Base-by-base conservation (phyloP, 495 filamentous ascomycete genomes). In the Penicillium pancosmium region DNA sequence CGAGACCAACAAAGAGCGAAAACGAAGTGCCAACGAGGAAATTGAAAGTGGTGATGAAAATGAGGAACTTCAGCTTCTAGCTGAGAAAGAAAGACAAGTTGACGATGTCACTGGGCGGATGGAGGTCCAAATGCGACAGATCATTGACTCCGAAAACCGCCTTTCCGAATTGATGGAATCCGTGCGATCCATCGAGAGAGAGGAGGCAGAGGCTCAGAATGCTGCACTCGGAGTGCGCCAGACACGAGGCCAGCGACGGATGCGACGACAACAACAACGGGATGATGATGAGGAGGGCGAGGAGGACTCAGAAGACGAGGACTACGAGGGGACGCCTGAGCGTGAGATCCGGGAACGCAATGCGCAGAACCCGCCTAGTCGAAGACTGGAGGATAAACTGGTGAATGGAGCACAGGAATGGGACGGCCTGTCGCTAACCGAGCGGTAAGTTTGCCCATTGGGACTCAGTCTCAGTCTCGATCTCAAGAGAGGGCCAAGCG, bases 141-240 rank as follows among this genome's bases (percentile, higher is more conserved):
- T 76, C 6, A 70, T 83, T 50, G 80, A 83, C 61, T 59, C 67
- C 2, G 73, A 73, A 48, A 64, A 62, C 0, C 66, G 57, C 23
- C 53, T 81, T n/a, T 64, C 71, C 23, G 64, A 48, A 1, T n/a
- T 82, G 10, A 68, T 67, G 19, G 62, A 63, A 15, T 60, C 69
- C 0, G 33, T 85, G 18, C 43, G 33, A 5, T 67, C 66, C 13
- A 54, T 82, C 33, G 67, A 72, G 25, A 58, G 44, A 8, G 73
- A 80, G 2, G 35, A 62, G 16, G 52, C 49, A 15, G 48, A 65
- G 23, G 52, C 48, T 25, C 41, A 63, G 27, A 2, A 16, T 34
- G 57, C 60, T 44, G 52, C 19, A 40, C 43, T 54, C 18, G 64
- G 58, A 6, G 40, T 46, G 16, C 56, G 57, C 18, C 63, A 66